A percentile compares a stretch with the other conserved stretches of the same genome.
Evolutionary conservation across 345 rosid species (phyloP).

Genomic region (Euphorbia tirucalli): DNA sequence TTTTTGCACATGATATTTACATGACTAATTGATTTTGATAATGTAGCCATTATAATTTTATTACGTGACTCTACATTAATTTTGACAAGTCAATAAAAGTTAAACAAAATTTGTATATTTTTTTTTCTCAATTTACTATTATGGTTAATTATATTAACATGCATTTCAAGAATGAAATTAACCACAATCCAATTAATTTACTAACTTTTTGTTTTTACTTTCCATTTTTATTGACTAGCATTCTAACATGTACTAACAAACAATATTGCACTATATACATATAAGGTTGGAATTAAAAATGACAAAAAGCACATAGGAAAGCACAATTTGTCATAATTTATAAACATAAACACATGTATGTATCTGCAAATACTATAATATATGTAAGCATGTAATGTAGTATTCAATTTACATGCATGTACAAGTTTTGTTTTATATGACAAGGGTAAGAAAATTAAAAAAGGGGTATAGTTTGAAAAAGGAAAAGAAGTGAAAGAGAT

Average conservation of each 20-base stretch:
- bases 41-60: no score
- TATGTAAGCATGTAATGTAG: neutral
- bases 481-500: slow-evolving; percentile 14
- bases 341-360: neutral
- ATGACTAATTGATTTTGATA: no score
- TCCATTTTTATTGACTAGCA: neutral
- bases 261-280: neutral
- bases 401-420: neutral
- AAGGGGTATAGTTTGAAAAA: slow-evolving; percentile 20
- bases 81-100: no score
- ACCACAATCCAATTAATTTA: neutral
- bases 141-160: no score
- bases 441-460: neutral
- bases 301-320: neutral
- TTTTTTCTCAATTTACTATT: no score
- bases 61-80: no score
- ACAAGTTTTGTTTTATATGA: neutral
- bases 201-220: no score
- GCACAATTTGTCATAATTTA: neutral
- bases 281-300: no score
- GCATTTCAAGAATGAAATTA: no score
- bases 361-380: neutral
- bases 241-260: neutral
- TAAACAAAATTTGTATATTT: no score
- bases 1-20: no score